Percentiles rank a stretch among this genome's conserved stretches.
Conservation (phyloP, 305 asterid species). For the Fraxinus dipetala region DNA sequence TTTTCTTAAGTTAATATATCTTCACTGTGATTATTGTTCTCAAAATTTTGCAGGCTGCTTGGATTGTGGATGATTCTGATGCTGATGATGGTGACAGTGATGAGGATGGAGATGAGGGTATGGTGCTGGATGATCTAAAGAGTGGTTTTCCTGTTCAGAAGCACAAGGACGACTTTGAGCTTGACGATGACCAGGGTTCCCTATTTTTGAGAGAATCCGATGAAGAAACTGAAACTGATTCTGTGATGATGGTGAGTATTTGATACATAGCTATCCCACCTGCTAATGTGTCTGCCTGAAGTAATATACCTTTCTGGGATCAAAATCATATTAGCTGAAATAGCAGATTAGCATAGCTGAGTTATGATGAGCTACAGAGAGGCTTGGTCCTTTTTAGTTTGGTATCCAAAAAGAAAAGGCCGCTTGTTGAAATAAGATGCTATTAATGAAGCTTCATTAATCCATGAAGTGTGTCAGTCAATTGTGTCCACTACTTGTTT, state of each 20-base stretch:
- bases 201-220: conserved; percentile 62
- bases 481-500: neutral
- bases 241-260: conserved; percentile 71
- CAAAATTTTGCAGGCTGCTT: conserved; percentile 72
- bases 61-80: conserved; percentile 85
- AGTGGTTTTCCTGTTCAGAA: conserved; percentile 49
- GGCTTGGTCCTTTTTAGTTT: neutral
- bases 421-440: neutral
- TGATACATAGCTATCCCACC: neutral
- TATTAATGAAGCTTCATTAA: neutral
- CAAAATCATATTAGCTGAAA: neutral
- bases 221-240: conserved; percentile 72
- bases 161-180: conserved; percentile 43
- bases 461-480: neutral
- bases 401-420: neutral
- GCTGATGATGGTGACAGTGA: conserved; percentile 60
- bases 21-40: conserved; percentile 14
- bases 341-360: neutral
- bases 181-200: conserved; percentile 76
- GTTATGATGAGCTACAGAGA: neutral
- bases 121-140: conserved; percentile 72
- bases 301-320: neutral
- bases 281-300: neutral
- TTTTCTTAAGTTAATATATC: neutral
- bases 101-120: conserved; percentile 65